Evolutionary conservation across 345 rosid genomes (phyloP), one percentile per base, ranked within the genome.

Genomic region (Eucalyptus decipiens): DNA sequence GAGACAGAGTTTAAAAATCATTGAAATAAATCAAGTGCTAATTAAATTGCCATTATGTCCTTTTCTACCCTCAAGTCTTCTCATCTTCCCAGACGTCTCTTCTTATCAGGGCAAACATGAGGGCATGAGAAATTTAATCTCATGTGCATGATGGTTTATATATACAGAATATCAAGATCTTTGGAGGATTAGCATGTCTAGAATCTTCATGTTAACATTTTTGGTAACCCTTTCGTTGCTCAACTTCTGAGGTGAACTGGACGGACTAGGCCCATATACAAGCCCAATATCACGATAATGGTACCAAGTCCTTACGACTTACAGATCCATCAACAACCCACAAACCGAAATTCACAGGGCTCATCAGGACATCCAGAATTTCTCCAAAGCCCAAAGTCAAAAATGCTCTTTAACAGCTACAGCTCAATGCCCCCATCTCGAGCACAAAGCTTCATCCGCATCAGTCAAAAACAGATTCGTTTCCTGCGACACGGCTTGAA

Each of bases 391-490:
- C 23, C 80, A 32, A 69, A 17, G 2, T 3, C 80, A 67, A 4
- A 67, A 5, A 2, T 51, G 40, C 80, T 32, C 6, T 0, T 0
- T n/a, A 8, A 1, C 6, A 19, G 16, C 80, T 0, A 17, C 80
- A 69, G 80, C 40, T 0, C 80, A 69, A 17, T 32, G 80, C 24
- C 80, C 80, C 80, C 54, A 9, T 69, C 80, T 32, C 42, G 80
- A 69, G 9, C 2, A 0, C 24, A 0, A 32, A 32, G 80, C 2
- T 69, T 34, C 37, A 69, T 69, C 42, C 9, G 42, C 42, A 34
- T 69, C 23, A 0, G 13, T 69, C 23, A 17, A 69, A 32, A 32
- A 8, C 80, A 1, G 16, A 69, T 16, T 32, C 80, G 11, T 32
- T 69, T 69, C 80, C 23, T 69, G 80, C 80, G 4, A 67, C 80